Evolutionary conservation across 2,329 filamentous ascomycete genomes (phyloP), one percentile per base, ranked within the genome.

Genomic region (Drechslerella dactyloides): DNA sequence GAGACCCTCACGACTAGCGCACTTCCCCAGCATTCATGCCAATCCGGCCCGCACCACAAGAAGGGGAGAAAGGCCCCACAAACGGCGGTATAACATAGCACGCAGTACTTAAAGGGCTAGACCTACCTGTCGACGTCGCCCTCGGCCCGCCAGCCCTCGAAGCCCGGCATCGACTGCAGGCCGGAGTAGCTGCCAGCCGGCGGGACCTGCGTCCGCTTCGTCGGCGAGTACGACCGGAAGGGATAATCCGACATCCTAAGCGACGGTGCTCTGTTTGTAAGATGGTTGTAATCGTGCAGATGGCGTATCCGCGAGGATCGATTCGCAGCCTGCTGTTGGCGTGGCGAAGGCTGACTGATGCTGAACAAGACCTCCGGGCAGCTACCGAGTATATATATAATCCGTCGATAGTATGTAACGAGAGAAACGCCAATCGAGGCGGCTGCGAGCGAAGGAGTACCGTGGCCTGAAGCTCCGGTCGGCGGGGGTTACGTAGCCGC

Each of bases 161-260:
- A 69, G 7, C 65, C 65, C 19, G 57, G 64, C 57, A 61, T 60
- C 17, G 63, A 53, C 15, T 66, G 24, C 17, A 66, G 13, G n/a
- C 37, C 37, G 5, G 37, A 42, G 13, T 15, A 42, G 5, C 23
- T 17, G 8, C n/a, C 46, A 21, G 54, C 48, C n/a, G n/a, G n/a
- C n/a, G n/a, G n/a, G n/a, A n/a, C n/a, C 42, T 57, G 50, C 21
- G 59, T 60, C 30, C 60, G 52, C 37, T 59, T 59, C n/a, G 66
- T 64, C 4, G 66, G 66, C 10, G 66, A 70, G 33, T 70, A 70
- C 10, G 66, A 35, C 8, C 66, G 66, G 52, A 64, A 70, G 13
- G 59, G 48, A 54, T 70, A 60, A 7, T 60, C 66, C 30, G 66
- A 70, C 66, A 70, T 70, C 21, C 15, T 42, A 23, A 35, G 37